Conservation (phyloP, 139 green algal genomes). For the Eudorina sp. region DNA sequence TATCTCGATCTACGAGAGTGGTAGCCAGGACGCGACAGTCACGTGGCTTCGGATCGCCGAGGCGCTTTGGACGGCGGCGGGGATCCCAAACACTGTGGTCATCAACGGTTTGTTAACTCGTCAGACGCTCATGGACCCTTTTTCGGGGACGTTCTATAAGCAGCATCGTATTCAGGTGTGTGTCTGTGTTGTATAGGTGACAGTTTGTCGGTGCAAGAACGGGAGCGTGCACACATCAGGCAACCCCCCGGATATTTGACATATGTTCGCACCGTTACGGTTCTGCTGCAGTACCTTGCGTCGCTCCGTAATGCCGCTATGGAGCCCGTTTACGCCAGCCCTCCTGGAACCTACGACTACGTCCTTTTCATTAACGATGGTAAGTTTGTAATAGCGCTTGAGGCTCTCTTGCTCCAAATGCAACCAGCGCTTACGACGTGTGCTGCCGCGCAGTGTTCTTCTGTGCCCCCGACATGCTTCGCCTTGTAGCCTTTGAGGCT, state of each 20-base stretch:
- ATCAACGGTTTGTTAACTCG: constrained; percentile 17
- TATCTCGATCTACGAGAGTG: constrained; percentile 27
- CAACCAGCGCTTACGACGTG: too few species aligned
- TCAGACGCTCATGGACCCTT: constrained; percentile 26
- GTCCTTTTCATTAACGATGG: constrained; percentile 29
- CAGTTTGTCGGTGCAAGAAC: background rate
- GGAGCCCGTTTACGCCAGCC: background rate
- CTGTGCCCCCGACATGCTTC: background rate
- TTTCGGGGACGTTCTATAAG: constrained; percentile 5
- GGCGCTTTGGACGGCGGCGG: constrained; percentile 18
- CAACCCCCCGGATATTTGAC: background rate
- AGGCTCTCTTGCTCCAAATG: background rate
- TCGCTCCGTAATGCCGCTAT: constrained; percentile 17
- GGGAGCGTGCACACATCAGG: too few species aligned
- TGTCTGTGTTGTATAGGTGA: background rate
- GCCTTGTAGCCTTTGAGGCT: background rate
- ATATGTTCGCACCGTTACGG: background rate
- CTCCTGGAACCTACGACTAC: constrained; percentile 10
- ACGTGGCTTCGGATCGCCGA: constrained; percentile 1
- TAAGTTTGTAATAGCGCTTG: background rate
- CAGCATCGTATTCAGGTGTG: constrained; percentile 30
- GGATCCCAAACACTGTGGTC: background rate
- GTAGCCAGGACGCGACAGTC: background rate
- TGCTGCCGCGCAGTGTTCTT: constrained; percentile 21
- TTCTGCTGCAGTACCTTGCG: constrained; percentile 7